Evolutionary conservation across 2,329 filamentous ascomycete species (phyloP), one percentile per base, ranked within the genome.

Genomic region (Coniochaeta sp.): DNA sequence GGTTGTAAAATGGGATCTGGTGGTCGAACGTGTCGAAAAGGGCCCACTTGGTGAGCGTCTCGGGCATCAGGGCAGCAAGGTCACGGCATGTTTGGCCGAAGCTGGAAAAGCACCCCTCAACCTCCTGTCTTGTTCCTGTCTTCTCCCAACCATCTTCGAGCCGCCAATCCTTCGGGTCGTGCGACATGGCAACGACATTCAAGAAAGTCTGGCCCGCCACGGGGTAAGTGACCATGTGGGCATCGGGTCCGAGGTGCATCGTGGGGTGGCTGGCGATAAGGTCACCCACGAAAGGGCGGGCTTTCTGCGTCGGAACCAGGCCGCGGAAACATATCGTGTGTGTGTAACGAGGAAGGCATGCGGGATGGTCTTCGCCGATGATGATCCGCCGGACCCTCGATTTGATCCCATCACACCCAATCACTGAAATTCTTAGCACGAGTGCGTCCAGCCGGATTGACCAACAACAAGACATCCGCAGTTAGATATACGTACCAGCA

Each of bases 401-500:
- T 61, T 83, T 82, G 59, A 85, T 80, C 0, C 82, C 82, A 61
- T 85, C 82, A 57, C 79, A 82, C 1, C 78, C 80, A 38, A 84
- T 64, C 0, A 81, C 58, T n/a, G n/a, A n/a, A n/a, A n/a, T n/a
- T n/a, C n/a, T n/a, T n/a, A n/a, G n/a, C n/a, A n/a, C n/a, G n/a
- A n/a, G n/a, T n/a, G n/a, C n/a, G n/a, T n/a, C n/a, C n/a, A n/a
- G n/a, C n/a, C n/a, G n/a, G n/a, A n/a, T n/a, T n/a, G n/a, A n/a
- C n/a, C n/a, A n/a, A n/a, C n/a, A n/a, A n/a, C n/a, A n/a, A n/a
- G n/a, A n/a, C n/a, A n/a, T n/a, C n/a, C n/a, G n/a, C n/a, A n/a
- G n/a, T n/a, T n/a, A n/a, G n/a, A n/a, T n/a, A n/a, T n/a, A n/a
- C n/a, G n/a, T n/a, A n/a, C n/a, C n/a, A 9, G 59, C 61, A 42